phyloP scores from a whole-genome alignment of 345 rosid species.

The Citrus sp. region DNA sequence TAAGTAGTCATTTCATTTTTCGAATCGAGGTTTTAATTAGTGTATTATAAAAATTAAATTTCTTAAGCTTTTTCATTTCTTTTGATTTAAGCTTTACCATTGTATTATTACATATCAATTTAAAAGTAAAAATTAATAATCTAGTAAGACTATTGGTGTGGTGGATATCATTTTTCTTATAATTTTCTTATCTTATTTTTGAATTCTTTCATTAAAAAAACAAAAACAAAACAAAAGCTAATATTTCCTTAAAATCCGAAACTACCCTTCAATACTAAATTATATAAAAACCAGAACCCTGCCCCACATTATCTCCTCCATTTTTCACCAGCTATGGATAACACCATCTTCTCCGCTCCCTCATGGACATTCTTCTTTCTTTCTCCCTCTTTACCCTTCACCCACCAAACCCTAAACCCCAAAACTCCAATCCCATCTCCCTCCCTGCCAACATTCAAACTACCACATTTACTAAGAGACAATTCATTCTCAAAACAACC shows the following conservation, averaged over 20 bases:
- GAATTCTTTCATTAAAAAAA: too few relatives aligned
- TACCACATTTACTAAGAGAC: constrained; percentile 41
- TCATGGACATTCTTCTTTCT: constrained; percentile 66
- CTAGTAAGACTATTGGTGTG: too few relatives aligned
- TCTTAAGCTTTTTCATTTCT: neutral
- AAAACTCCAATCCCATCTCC: constrained; percentile 20
- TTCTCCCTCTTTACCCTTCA: constrained; percentile 42
- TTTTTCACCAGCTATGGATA: constrained; percentile 29
- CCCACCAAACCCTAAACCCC: constrained; percentile 30
- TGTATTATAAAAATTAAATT: too few relatives aligned
- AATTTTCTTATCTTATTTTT: too few relatives aligned
- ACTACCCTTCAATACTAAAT: constrained; percentile 7
- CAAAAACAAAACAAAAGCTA: neutral
- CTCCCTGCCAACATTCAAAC: neutral
- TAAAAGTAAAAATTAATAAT: too few relatives aligned
- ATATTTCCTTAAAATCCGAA: constrained; percentile 5
- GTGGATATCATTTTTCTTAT: too few relatives aligned
- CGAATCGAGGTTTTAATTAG: too few relatives aligned
- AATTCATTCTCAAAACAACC: constrained; percentile 42
- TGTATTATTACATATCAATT: too few relatives aligned
- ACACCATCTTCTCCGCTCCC: constrained; percentile 8
- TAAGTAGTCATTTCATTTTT: too few relatives aligned
- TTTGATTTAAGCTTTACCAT: too few relatives aligned
- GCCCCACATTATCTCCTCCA: constrained; percentile 44
- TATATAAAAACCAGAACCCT: neutral